These are phyloP conservation scores for Erodium maritimum DNA, from an alignment of 345 rosid species.

Conservation along the genomic window DNA sequence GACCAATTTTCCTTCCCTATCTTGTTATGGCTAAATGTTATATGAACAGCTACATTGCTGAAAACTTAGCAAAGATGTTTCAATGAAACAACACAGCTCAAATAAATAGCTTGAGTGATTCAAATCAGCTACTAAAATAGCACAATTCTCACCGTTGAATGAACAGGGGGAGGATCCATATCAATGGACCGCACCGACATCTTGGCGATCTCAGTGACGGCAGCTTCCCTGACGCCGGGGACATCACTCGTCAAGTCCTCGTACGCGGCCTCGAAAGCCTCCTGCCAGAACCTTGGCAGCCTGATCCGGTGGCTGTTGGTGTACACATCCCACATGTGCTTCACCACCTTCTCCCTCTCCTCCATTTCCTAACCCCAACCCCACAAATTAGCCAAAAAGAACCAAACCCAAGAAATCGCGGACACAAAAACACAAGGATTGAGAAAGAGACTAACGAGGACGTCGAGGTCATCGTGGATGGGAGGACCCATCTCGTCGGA, in stretches of 20 bases:
- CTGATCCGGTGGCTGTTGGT: slow-evolving; percentile 13
- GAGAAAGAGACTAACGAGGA: slow-evolving; percentile 10
- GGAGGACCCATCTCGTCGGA: slow-evolving; percentile 14
- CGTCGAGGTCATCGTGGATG: slow-evolving; percentile 16
- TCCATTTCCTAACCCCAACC: slow-evolving; percentile 14
- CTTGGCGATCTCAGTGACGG: slow-evolving; percentile 15
- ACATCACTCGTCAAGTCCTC: slow-evolving; percentile 18
- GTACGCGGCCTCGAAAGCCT: slow-evolving; percentile 19
- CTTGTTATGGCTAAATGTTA: background rate
- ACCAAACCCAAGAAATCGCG: background rate
- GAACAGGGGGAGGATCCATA: slow-evolving; percentile 12
- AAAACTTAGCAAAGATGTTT: background rate
- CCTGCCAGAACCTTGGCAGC: slow-evolving; percentile 14
- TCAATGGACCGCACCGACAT: slow-evolving; percentile 13
- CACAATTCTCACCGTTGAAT: slow-evolving; percentile 3
- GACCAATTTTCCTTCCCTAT: too few species aligned
- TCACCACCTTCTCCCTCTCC: slow-evolving; percentile 21
- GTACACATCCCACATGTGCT: slow-evolving; percentile 21
- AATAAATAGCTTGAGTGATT: too few species aligned
- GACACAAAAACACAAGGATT: background rate
- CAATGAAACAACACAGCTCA: too few species aligned
- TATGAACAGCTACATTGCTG: background rate
- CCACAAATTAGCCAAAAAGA: background rate
- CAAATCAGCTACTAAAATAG: background rate
- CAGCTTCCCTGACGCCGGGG: slow-evolving; percentile 16